phyloP scores from a whole-genome alignment of 2,329 filamentous ascomycete genomes.

The Xylariaceae sp. region DNA sequence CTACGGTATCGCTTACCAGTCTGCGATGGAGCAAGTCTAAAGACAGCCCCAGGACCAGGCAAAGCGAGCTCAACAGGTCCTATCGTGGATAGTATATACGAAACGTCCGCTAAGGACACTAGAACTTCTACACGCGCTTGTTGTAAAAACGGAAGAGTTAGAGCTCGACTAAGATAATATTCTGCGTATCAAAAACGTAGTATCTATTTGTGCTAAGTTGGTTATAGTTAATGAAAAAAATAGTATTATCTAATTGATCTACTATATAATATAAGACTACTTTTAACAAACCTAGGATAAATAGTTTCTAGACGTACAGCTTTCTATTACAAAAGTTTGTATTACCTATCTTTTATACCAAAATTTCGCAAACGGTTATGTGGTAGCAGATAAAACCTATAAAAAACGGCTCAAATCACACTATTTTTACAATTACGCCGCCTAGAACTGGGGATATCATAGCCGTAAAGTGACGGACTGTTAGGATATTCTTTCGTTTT shows the following conservation, averaged over 20 bases:
- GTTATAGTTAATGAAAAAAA: slow-evolving; percentile 39
- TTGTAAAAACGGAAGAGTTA: too few relatives aligned
- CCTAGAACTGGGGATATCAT: slow-evolving; percentile 8
- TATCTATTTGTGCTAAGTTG: slow-evolving; percentile 39
- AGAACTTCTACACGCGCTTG: slow-evolving; percentile 43
- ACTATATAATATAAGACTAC: slow-evolving; percentile 45
- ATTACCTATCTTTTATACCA: slow-evolving; percentile 7
- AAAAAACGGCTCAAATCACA: background rate
- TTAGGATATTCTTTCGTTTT: slow-evolving; percentile 1
- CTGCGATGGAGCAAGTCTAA: slow-evolving; percentile 41
- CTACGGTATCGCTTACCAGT: slow-evolving; percentile 38
- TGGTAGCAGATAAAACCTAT: background rate
- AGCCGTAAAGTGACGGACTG: background rate
- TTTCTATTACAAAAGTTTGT: slow-evolving; percentile 3
- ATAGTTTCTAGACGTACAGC: slow-evolving; percentile 32
- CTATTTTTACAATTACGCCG: slow-evolving; percentile 8
- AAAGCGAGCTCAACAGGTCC: slow-evolving; percentile 35
- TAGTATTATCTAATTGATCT: slow-evolving; percentile 39
- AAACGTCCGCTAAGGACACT: slow-evolving; percentile 29
- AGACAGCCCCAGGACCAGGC: slow-evolving; percentile 30
- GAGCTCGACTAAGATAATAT: slow-evolving; percentile 33
- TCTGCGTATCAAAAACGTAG: slow-evolving; percentile 29
- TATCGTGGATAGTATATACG: slow-evolving; percentile 40
- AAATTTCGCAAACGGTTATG: slow-evolving; percentile 1
- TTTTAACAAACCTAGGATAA: slow-evolving; percentile 29